Conservation (phyloP, 2,329 filamentous ascomycete genomes). For the Bipolaris gigantea region DNA sequence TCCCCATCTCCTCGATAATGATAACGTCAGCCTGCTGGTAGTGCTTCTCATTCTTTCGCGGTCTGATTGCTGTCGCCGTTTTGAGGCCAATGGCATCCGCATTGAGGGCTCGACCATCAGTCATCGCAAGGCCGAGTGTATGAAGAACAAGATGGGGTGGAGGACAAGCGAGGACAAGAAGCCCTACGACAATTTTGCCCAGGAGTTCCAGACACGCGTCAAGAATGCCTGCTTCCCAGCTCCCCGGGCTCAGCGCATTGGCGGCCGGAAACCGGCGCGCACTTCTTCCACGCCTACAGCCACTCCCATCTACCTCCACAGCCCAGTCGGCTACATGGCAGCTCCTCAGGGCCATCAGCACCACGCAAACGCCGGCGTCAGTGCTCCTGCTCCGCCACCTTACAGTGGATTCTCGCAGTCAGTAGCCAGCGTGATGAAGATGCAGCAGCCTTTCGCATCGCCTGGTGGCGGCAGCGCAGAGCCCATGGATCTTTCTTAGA, state of each 20-base stretch:
- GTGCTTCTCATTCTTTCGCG: conserved; percentile 42
- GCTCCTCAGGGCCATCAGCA: conserved; percentile 24
- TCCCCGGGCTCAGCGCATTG: conserved; percentile 27
- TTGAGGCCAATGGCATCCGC: conserved; percentile 43
- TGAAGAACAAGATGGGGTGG: conserved; percentile 45
- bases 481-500: conserved; percentile 15
- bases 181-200: conserved; percentile 41
- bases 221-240: conserved; percentile 39
- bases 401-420: conserved; percentile 16
- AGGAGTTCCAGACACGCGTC: conserved; percentile 41
- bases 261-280: conserved; percentile 21
- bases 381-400: conserved; percentile 20
- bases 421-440: conserved; percentile 6
- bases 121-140: conserved; percentile 43
- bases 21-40: conserved; percentile 42
- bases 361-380: conserved; percentile 23
- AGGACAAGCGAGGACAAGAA: conserved; percentile 38
- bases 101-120: conserved; percentile 45
- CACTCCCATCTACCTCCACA: conserved; percentile 21
- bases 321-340: conserved; percentile 24
- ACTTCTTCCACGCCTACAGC: conserved; percentile 26
- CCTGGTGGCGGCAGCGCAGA: conserved; percentile 1
- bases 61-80: conserved; percentile 41
- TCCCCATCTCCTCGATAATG: conserved; percentile 45
- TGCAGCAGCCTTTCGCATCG: conserved; percentile 5